Evolutionary conservation across 306 rosid genomes (phyloP), one percentile per base, ranked within the genome.

Genomic region (Castanea sativa): DNA sequence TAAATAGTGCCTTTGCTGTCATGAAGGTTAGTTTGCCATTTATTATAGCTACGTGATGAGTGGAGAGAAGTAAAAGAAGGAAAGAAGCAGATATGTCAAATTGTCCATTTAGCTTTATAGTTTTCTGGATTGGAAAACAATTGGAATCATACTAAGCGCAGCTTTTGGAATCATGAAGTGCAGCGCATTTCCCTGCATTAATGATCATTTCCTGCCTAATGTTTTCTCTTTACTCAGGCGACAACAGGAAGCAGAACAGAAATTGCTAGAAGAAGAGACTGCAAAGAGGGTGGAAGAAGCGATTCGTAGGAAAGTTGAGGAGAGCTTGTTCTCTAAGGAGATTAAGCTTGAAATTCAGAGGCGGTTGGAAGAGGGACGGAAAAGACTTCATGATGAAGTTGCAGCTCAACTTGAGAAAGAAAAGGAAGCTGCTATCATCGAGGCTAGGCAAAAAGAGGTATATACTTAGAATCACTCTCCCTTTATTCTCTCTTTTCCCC

Each of bases 11-110:
- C 87, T 82, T 85, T 86, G 86, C 81, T 91, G 78, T 82, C 91
- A 83, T 87, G 94, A 87, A 91, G 97, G 98, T 93, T 90, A 91
- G 97, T 89, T 89, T 88, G 97, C 77, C 79, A 73, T 78, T 86
- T 87, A 83, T 90, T 87, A 80, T 83, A 87, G 89, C 86, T 77
- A 83, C 71, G 74, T 75, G 75, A 56, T 58, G 63, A 85, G 83
- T 79, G 81, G 81, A 73, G 49, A 68, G 53, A 20, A 70, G 65
- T 57, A 59, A 75, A 75, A 67, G 69, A 74, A 55, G 67, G 69
- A 75, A 73, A 65, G 74, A 75, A 76, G 79, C 79, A 80, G 82
- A 55, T 63, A 74, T 51, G 79, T 83, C 74, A 19, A 77, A 73
- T 72, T 80, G 85, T 38, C 60, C 63, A 61, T 76, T 75, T 73